Base-by-base conservation (phyloP, 1,284 basidiomycete species). In the Cryptococcus depauperatus region DNA sequence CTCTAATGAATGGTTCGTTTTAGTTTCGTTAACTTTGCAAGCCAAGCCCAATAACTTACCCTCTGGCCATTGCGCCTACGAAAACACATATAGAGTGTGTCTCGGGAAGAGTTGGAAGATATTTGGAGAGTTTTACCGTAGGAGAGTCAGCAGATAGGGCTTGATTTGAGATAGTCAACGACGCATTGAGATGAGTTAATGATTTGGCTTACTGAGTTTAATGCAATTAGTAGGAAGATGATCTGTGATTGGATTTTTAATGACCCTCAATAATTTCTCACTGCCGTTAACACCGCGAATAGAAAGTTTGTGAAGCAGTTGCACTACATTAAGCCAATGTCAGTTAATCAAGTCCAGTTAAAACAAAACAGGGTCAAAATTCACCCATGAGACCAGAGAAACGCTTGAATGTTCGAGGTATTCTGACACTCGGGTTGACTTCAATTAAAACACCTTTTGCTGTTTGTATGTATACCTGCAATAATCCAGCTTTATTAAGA, bases 401-500 rank as follows among this genome's bases (percentile, higher is more conserved):
- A 6, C 93, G 82, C 75, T 99, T 99, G 73, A 99, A 98, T 6
- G 93, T 99, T 53, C 93, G 78, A 9, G 93, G 93, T 62, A 99
- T 99, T 52, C 93, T 80, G 23, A 99, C 91, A 70, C 88, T 85
- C 5, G 93, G 93, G 70, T 99, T 97, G 56, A 99, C 90, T 73
- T 99, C 95, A 69, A 99, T 98, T 40, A 99, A 79, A 16, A 95
- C 89, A 38, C 92, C 92, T 62, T 86, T 88, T 22, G 90, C 86
- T 6, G 93, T 99, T 74, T 97, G 93, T 52, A 99, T 96, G 74
- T 95, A 99, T 25, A 99, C 92, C 71, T 98, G 93, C 7, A 98
- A 79, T 27, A 90, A 73, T 10, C 93, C 93, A 3, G 93, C 89
- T 74, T 97, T 97, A 79, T 99, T 99, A 45, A 98, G 75, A 0